Percentiles rank a stretch among this genome's conserved stretches.
Conservation (phyloP, 495 filamentous ascomycete genomes). For the Tuber melanosporum region DNA sequence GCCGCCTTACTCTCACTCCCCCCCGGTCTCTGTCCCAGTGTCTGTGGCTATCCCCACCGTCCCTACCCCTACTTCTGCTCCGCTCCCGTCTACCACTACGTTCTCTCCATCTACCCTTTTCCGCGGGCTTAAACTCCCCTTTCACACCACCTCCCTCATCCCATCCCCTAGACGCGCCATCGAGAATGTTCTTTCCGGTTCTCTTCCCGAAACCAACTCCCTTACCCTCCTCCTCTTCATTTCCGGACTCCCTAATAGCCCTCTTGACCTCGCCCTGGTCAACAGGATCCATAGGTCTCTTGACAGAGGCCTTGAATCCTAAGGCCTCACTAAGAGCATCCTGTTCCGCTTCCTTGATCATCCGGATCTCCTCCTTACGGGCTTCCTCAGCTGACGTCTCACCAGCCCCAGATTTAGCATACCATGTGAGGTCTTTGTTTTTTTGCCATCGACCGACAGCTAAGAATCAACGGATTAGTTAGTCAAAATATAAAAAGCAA, state of each 20-base stretch:
- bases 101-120: slow-evolving; percentile 6
- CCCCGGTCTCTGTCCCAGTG: slow-evolving; percentile 29
- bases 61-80: slow-evolving; percentile 16
- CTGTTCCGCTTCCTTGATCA: slow-evolving; percentile 85
- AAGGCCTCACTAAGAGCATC: slow-evolving; percentile 78
- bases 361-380: slow-evolving; percentile 69
- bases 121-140: slow-evolving; percentile 8
- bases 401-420: slow-evolving; percentile 54
- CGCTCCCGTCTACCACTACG: slow-evolving; percentile 3
- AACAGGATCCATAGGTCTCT: slow-evolving; percentile 35
- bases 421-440: slow-evolving; percentile 79
- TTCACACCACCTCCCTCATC: slow-evolving; percentile 4
- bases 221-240: slow-evolving; percentile 26
- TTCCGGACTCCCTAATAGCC: slow-evolving; percentile 30
- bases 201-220: slow-evolving; percentile 35
- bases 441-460: slow-evolving; percentile 95
- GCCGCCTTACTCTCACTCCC: slow-evolving; percentile 27
- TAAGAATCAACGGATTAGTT: not conserved
- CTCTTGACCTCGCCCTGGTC: slow-evolving; percentile 35
- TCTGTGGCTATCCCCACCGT: slow-evolving; percentile 23
- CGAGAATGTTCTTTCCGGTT: not conserved
- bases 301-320: slow-evolving; percentile 66
- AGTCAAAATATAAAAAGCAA: not conserved
- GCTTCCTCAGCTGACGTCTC: slow-evolving; percentile 48
- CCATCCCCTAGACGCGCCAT: slow-evolving; percentile 4